phyloP scores from a whole-genome alignment of 1,284 basidiomycete species.

The Pisolithus thermaeus region DNA sequence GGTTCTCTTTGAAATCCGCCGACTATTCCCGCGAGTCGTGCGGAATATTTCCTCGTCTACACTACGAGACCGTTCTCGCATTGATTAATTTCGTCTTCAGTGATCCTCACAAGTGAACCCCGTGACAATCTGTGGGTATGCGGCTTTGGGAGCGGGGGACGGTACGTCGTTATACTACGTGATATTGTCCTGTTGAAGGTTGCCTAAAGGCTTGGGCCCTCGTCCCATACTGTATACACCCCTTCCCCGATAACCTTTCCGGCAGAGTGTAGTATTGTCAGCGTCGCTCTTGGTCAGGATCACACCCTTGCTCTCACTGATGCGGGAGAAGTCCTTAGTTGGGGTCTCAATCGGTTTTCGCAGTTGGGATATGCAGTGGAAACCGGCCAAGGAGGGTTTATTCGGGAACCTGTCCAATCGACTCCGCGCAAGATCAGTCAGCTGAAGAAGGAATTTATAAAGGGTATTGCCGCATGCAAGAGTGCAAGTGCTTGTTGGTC shows the following conservation, averaged over 20 bases:
- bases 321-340: slow-evolving; percentile 80
- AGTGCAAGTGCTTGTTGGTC: slow-evolving; percentile 92
- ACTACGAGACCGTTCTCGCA: neutral
- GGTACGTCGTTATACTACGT: slow-evolving; percentile 35
- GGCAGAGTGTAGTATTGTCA: slow-evolving; percentile 46
- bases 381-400: slow-evolving; percentile 26
- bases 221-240: slow-evolving; percentile 76
- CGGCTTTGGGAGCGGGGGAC: slow-evolving; percentile 82
- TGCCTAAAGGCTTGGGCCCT: slow-evolving; percentile 54
- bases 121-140: slow-evolving; percentile 76
- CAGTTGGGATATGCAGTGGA: slow-evolving; percentile 91
- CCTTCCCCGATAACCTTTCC: slow-evolving; percentile 55
- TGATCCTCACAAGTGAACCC: slow-evolving; percentile 69
- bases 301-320: slow-evolving; percentile 86
- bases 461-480: slow-evolving; percentile 85
- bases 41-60: no score
- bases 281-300: slow-evolving; percentile 87
- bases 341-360: slow-evolving; percentile 85
- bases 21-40: no score
- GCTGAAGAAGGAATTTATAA: slow-evolving; percentile 75
- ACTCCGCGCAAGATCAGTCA: slow-evolving; percentile 75
- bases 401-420: slow-evolving; percentile 65
- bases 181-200: slow-evolving; percentile 6
- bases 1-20: slow-evolving; percentile 4
- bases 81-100: slow-evolving; percentile 26